These are phyloP conservation scores for Entomortierella parvispora DNA, from an alignment of 192 early-diverging fungal genomes.

Conservation along the genomic window DNA sequence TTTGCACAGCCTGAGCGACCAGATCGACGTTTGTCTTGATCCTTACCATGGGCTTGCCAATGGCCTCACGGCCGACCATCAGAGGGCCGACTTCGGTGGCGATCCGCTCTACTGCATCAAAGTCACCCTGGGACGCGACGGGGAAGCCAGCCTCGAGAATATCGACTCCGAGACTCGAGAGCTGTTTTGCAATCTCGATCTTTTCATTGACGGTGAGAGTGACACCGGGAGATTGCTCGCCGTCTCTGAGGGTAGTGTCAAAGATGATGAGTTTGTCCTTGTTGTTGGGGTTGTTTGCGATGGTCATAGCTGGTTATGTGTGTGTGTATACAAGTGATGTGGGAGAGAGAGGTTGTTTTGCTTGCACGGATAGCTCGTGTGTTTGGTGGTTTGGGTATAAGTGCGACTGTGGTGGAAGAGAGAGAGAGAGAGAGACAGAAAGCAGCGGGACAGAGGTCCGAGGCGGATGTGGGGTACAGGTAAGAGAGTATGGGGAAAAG, in stretches of 20 bases:
- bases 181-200: constrained; percentile 92
- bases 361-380: no score
- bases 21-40: no score
- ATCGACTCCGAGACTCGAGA: constrained; percentile 95
- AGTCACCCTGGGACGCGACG: constrained; percentile 93
- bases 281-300: constrained; percentile 12
- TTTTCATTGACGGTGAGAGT: constrained; percentile 94
- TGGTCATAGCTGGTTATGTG: constrained; percentile 20
- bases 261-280: constrained; percentile 92
- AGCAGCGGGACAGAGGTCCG: not conserved
- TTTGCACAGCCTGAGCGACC: no score
- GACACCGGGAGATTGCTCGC: constrained; percentile 98
- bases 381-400: not conserved
- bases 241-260: constrained; percentile 96
- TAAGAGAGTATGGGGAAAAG: not conserved
- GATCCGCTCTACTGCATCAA: constrained; percentile 93
- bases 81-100: constrained; percentile 91
- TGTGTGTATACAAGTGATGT: not conserved
- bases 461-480: not conserved
- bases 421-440: not conserved
- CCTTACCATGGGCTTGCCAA: constrained; percentile 84
- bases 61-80: constrained; percentile 80
- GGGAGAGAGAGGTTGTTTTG: not conserved
- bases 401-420: not conserved
- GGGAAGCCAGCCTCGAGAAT: constrained; percentile 98